phyloP scores from a whole-genome alignment of 768 basidiomycete species.

The Thelephora ganbajun region DNA sequence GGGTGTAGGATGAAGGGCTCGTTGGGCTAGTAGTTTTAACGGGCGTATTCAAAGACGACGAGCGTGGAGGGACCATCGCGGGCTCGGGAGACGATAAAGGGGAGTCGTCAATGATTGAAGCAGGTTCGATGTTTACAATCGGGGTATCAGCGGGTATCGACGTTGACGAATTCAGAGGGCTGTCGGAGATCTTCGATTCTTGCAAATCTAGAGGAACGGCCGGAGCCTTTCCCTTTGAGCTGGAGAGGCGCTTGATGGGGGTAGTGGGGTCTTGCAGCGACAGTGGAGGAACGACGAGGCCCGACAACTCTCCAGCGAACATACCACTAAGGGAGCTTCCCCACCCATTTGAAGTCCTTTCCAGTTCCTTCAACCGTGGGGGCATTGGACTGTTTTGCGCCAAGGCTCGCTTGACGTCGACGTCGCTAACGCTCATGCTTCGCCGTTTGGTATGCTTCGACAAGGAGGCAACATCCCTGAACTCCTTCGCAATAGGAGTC shows the following conservation, averaged over 20 bases:
- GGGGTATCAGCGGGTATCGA: conserved; percentile 10
- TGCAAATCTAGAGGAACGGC: conserved; percentile 6
- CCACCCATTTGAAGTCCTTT: conserved; percentile 20
- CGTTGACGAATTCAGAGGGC: conserved; percentile 2
- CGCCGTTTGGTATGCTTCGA: conserved; percentile 34
- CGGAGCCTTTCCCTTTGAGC: conserved; percentile 12
- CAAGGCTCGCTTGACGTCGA: conserved; percentile 36
- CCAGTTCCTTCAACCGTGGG: conserved; percentile 22
- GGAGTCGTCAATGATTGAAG: conserved; percentile 8
- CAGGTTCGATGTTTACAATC: conserved; percentile 12
- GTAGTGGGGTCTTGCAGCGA: conserved; percentile 56
- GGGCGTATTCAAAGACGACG: conserved; percentile 32
- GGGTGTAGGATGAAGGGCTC: conserved; percentile 1
- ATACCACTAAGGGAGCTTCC: conserved; percentile 43
- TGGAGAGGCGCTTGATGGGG: conserved; percentile 29
- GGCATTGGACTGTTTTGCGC: conserved; percentile 24
- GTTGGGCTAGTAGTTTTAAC: not conserved
- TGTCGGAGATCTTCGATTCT: conserved; percentile 1
- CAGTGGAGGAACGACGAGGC: conserved; percentile 44
- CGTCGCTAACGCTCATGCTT: conserved; percentile 63
- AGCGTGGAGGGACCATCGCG: conserved; percentile 34
- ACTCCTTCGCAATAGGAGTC: conserved; percentile 13
- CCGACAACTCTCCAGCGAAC: conserved; percentile 58
- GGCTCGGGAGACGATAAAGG: conserved; percentile 14
- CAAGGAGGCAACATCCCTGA: conserved; percentile 11